These are phyloP conservation scores for Phaeophleospora eucalypticola DNA, from an alignment of 2,329 filamentous ascomycete genomes.

Conservation along the genomic window DNA sequence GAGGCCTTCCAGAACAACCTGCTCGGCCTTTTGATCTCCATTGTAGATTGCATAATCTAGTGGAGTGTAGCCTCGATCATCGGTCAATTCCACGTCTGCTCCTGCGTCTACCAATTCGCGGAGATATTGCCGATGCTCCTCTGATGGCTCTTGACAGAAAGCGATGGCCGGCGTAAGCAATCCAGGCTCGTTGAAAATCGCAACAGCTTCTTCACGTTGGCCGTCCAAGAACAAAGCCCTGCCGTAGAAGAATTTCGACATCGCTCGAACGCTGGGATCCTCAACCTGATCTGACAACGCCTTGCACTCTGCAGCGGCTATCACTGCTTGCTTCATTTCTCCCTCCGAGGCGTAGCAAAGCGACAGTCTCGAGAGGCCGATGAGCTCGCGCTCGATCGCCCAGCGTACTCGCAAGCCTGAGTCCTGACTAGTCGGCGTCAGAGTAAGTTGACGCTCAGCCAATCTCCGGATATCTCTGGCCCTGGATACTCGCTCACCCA, in stretches of 20 bases:
- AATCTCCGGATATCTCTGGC: constrained; percentile 1
- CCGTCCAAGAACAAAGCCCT: constrained; percentile 1
- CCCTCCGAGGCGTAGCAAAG: constrained; percentile 31
- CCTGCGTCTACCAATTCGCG: constrained; percentile 32
- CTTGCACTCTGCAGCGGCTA: background rate
- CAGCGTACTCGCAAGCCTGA: background rate
- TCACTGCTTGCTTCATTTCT: constrained; percentile 18
- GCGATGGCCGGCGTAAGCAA: constrained; percentile 35
- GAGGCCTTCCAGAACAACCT: background rate
- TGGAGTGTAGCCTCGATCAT: constrained; percentile 37
- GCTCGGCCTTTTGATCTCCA: constrained; percentile 12
- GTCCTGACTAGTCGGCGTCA: background rate
- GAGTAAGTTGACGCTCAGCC: no score
- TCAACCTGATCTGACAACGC: constrained; percentile 21
- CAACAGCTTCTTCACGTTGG: constrained; percentile 9
- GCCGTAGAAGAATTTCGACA: constrained; percentile 10
- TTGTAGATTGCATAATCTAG: constrained; percentile 38
- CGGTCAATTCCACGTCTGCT: constrained; percentile 31
- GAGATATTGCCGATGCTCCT: constrained; percentile 36
- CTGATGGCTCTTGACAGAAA: constrained; percentile 38
- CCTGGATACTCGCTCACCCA: background rate
- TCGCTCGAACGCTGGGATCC: constrained; percentile 6
- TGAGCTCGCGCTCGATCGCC: background rate
- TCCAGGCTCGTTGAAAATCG: constrained; percentile 27
- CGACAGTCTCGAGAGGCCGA: constrained; percentile 32